phyloP scores from a whole-genome alignment of 257 asterid genomes.

The Ehretia macrophylla region DNA sequence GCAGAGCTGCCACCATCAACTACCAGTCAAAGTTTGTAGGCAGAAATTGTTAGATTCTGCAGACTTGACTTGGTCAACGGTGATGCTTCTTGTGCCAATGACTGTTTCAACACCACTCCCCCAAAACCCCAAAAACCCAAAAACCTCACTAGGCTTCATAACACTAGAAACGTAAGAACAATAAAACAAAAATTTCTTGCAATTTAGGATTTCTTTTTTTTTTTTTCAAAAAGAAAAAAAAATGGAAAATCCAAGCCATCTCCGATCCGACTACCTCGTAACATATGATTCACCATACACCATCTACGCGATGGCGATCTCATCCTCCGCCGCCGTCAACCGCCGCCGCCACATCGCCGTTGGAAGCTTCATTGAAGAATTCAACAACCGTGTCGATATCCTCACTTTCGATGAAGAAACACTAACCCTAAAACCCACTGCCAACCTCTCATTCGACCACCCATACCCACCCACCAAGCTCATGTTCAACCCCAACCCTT shows the following conservation, averaged over 20 bases:
- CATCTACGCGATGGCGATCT: slow-evolving; percentile 76
- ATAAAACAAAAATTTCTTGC: too few relatives aligned
- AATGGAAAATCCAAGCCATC: slow-evolving; percentile 46
- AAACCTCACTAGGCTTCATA: too few relatives aligned
- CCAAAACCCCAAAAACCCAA: too few relatives aligned
- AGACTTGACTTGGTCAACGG: too few relatives aligned
- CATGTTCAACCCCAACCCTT: slow-evolving; percentile 61
- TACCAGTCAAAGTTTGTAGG: too few relatives aligned
- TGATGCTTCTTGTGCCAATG: too few relatives aligned
- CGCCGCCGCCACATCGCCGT: slow-evolving; percentile 57
- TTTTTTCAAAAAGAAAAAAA: neutral
- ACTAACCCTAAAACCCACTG: slow-evolving; percentile 37
- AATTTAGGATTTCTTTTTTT: too few relatives aligned
- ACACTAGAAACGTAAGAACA: too few relatives aligned
- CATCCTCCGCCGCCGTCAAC: slow-evolving; percentile 25
- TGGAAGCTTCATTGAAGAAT: slow-evolving; percentile 70
- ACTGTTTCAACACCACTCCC: too few relatives aligned
- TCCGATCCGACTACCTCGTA: slow-evolving; percentile 42
- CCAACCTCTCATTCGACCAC: slow-evolving; percentile 70
- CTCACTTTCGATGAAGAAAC: slow-evolving; percentile 68
- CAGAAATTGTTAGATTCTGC: too few relatives aligned
- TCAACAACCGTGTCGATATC: slow-evolving; percentile 69
- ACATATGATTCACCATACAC: slow-evolving; percentile 52
- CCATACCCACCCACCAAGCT: slow-evolving; percentile 90
- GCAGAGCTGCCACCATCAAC: too few relatives aligned